Evolutionary conservation across 2,329 filamentous ascomycete genomes (phyloP).

Genomic region (Ophiostoma triangulosporum): DNA sequence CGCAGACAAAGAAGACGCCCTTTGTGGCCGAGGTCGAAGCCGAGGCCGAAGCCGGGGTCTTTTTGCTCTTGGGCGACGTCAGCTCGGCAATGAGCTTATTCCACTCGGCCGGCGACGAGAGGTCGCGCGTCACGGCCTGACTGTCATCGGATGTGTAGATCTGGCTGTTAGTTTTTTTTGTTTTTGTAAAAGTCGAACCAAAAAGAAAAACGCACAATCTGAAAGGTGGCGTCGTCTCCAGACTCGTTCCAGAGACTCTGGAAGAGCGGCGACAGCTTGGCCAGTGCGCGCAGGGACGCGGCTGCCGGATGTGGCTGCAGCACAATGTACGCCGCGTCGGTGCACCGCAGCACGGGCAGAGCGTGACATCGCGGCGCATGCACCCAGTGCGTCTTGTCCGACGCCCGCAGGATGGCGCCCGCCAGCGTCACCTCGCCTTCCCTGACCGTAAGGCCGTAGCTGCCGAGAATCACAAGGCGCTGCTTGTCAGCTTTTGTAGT

Average conservation of each 20-base stretch:
- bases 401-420: slow-evolving; percentile 43
- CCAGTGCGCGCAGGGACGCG: slow-evolving; percentile 37
- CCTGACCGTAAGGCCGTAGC: slow-evolving; percentile 49
- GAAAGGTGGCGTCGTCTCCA: slow-evolving; percentile 22
- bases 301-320: slow-evolving; percentile 40
- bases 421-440: slow-evolving; percentile 51
- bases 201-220: slow-evolving; percentile 2
- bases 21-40: slow-evolving; percentile 6
- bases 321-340: slow-evolving; percentile 37
- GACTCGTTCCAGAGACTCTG: slow-evolving; percentile 49
- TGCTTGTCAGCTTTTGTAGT: slow-evolving; percentile 22
- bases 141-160: slow-evolving; percentile 35
- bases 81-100: slow-evolving; percentile 42
- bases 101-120: slow-evolving; percentile 46
- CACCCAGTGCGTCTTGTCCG: slow-evolving; percentile 35
- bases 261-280: slow-evolving; percentile 51
- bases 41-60: too few species aligned
- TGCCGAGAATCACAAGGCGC: slow-evolving; percentile 52
- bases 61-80: slow-evolving; percentile 19
- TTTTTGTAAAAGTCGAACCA: not conserved
- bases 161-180: slow-evolving; percentile 21
- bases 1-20: slow-evolving; percentile 45
- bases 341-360: slow-evolving; percentile 49
- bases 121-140: slow-evolving; percentile 31
- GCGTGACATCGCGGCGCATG: slow-evolving; percentile 57